Evolutionary conservation across 2,329 filamentous ascomycete genomes (phyloP).

Genomic region (Capronia coronata): DNA sequence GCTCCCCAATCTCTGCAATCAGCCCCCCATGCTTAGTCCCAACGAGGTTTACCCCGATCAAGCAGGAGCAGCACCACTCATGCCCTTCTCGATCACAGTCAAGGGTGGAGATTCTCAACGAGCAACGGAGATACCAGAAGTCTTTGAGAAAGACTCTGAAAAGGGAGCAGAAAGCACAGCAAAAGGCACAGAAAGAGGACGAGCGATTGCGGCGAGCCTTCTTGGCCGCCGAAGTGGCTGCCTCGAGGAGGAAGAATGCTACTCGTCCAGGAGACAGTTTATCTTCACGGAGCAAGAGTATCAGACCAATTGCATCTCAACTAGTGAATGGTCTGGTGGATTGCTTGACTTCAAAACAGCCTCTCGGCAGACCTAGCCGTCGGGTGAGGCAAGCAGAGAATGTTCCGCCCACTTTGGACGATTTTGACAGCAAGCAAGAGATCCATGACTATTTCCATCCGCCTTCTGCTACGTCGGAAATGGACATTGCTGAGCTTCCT

Average conservation of each 20-base stretch:
- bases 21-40: constrained; percentile 6
- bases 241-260: constrained; percentile 8
- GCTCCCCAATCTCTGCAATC: constrained; percentile 22
- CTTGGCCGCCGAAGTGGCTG: constrained; percentile 14
- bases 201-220: constrained; percentile 13
- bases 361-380: constrained; percentile 14
- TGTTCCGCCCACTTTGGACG: constrained; percentile 20
- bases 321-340: constrained; percentile 22
- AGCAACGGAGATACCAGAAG: constrained; percentile 22
- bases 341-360: constrained; percentile 14
- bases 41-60: constrained; percentile 6
- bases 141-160: constrained; percentile 18
- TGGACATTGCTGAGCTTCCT: constrained; percentile 22
- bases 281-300: constrained; percentile 13
- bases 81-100: constrained; percentile 12
- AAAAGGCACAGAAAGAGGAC: constrained; percentile 17
- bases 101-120: constrained; percentile 16
- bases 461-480: neutral
- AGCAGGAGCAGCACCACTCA: constrained; percentile 16
- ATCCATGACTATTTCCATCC: constrained; percentile 20
- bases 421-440: constrained; percentile 23
- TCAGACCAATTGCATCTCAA: constrained; percentile 21
- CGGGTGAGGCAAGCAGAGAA: constrained; percentile 8
- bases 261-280: constrained; percentile 9
- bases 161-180: constrained; percentile 14